Conservation (phyloP, 176 grass and related monocot species). For the Oryza meyeriana region DNA sequence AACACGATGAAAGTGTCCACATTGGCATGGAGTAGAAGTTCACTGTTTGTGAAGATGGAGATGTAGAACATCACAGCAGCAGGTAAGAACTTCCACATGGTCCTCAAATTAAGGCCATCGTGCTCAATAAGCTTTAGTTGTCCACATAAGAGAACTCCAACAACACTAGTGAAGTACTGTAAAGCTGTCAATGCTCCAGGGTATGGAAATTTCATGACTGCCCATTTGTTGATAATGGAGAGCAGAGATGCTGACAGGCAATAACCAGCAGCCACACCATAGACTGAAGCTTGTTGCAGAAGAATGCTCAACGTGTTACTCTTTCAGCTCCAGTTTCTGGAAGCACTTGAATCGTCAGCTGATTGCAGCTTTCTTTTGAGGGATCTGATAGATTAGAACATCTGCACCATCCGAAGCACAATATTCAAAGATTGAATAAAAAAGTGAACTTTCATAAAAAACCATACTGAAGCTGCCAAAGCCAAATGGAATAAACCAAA, state of each 20-base stretch:
- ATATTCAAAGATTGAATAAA: background rate
- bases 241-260: constrained; percentile 75
- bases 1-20: constrained; percentile 92
- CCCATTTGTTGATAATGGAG: constrained; percentile 92
- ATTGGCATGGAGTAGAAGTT: constrained; percentile 80
- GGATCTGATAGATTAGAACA: constrained; percentile 45
- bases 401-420: constrained; percentile 41
- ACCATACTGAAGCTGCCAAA: background rate
- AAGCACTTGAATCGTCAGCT: constrained; percentile 21
- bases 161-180: constrained; percentile 72
- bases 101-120: constrained; percentile 56
- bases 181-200: constrained; percentile 69
- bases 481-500: background rate
- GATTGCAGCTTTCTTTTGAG: constrained; percentile 36
- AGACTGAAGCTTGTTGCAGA: constrained; percentile 62
- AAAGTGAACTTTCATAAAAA: background rate
- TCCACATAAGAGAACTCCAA: constrained; percentile 72
- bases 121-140: constrained; percentile 64
- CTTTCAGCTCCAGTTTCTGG: constrained; percentile 55
- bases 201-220: constrained; percentile 83
- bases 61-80: constrained; percentile 90
- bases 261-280: constrained; percentile 78
- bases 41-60: constrained; percentile 85
- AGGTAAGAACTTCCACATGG: constrained; percentile 89
- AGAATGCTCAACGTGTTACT: constrained; percentile 32